These are phyloP conservation scores for Pulveroboletus sp. DNA, from an alignment of 768 basidiomycete species.

Conservation along the genomic window DNA sequence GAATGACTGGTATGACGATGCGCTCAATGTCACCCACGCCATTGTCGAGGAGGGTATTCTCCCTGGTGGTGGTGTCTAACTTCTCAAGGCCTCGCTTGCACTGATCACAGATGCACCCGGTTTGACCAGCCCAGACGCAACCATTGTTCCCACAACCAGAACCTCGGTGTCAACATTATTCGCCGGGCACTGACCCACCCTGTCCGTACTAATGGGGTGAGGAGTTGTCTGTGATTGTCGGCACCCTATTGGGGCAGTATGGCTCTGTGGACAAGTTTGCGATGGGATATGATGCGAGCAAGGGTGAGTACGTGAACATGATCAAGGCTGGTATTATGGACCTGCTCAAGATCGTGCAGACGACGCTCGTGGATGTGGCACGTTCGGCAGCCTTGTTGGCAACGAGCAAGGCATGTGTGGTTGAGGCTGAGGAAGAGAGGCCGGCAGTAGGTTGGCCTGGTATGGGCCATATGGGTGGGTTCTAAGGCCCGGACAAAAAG, in stretches of 20 bases:
- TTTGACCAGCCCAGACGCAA: slow-evolving; percentile 50
- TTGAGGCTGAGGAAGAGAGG: slow-evolving; percentile 85
- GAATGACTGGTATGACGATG: slow-evolving; percentile 98
- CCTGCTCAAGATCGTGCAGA: slow-evolving; percentile 93
- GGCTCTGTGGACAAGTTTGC: slow-evolving; percentile 73
- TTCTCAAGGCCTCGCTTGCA: slow-evolving; percentile 79
- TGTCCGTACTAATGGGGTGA: slow-evolving; percentile 89
- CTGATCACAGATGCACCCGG: slow-evolving; percentile 56
- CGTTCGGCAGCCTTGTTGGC: slow-evolving; percentile 94
- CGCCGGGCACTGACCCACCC: slow-evolving; percentile 82
- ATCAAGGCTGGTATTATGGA: slow-evolving; percentile 92
- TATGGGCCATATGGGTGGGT: slow-evolving; percentile 56
- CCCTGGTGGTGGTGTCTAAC: slow-evolving; percentile 92
- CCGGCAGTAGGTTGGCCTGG: slow-evolving; percentile 46
- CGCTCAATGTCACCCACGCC: slow-evolving; percentile 95
- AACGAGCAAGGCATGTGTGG: slow-evolving; percentile 89
- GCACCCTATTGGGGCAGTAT: slow-evolving; percentile 72
- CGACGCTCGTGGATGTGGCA: slow-evolving; percentile 86
- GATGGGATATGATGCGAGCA: slow-evolving; percentile 88
- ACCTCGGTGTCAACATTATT: slow-evolving; percentile 93
- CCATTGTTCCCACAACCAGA: slow-evolving; percentile 76
- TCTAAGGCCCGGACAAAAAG: slow-evolving; percentile 26
- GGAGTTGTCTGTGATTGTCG: slow-evolving; percentile 91
- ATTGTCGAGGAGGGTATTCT: slow-evolving; percentile 99
- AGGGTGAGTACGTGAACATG: slow-evolving; percentile 95